Evolutionary conservation across 345 rosid genomes (phyloP).

Genomic region (Salix viminalis): DNA sequence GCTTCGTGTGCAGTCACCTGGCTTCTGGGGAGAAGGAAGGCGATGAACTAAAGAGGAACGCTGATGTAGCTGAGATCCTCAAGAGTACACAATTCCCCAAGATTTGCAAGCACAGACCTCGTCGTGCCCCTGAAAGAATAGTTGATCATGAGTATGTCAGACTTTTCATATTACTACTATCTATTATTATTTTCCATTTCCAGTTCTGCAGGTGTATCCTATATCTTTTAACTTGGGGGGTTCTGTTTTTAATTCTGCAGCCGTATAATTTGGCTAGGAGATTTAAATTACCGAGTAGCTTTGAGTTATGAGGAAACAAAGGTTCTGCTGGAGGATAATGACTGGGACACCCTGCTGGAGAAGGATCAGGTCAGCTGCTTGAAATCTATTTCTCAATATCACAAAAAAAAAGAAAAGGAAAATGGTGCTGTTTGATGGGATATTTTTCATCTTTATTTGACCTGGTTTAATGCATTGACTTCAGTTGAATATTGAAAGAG

Average conservation of each 20-base stretch:
- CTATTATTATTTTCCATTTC: neutral
- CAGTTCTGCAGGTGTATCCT: neutral
- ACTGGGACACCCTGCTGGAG: slow-evolving; percentile 75
- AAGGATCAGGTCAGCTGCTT: slow-evolving; percentile 72
- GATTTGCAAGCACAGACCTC: slow-evolving; percentile 55
- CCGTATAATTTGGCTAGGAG: slow-evolving; percentile 93
- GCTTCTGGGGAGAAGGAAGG: slow-evolving; percentile 99
- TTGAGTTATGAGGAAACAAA: slow-evolving; percentile 81
- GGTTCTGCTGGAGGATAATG: slow-evolving; percentile 56
- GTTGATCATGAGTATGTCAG: slow-evolving; percentile 72
- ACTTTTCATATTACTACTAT: neutral
- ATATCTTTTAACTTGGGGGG: neutral
- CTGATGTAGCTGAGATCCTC: slow-evolving; percentile 78
- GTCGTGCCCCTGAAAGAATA: slow-evolving; percentile 64
- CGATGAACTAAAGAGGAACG: slow-evolving; percentile 80
- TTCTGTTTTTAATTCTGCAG: slow-evolving; percentile 28
- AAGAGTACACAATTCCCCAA: slow-evolving; percentile 68
- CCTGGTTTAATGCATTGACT: neutral
- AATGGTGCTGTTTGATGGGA: neutral
- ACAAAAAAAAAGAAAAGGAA: neutral
- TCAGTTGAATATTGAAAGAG: slow-evolving; percentile 81
- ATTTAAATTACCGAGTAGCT: slow-evolving; percentile 75
- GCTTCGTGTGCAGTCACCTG: slow-evolving; percentile 90
- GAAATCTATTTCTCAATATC: neutral
- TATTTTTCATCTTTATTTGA: neutral